Conservation (phyloP, 2,329 filamentous ascomycete genomes). For the Ophiostoma novo-ulmi region DNA sequence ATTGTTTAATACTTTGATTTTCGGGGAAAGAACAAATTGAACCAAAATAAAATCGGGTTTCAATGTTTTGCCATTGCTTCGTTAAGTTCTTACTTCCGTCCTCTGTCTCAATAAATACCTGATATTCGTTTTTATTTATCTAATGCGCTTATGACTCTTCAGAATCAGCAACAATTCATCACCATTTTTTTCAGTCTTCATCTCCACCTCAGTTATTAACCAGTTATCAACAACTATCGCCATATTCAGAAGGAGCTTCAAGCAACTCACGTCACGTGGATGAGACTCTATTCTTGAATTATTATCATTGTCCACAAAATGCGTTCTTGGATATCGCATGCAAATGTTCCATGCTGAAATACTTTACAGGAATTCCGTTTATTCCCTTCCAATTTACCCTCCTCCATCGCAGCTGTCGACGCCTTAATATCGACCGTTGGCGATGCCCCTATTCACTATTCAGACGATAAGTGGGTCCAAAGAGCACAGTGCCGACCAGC, state of each 20-base stretch:
- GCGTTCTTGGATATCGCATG: too few species aligned
- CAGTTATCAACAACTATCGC: not conserved
- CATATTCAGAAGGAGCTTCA: not conserved
- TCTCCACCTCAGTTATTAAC: not conserved
- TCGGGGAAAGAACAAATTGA: too few species aligned
- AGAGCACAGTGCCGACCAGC: not conserved
- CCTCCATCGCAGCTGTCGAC: not conserved
- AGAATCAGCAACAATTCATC: too few species aligned
- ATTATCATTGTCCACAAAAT: too few species aligned
- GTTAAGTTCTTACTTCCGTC: not conserved
- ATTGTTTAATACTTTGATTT: too few species aligned
- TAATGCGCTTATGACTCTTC: not conserved
- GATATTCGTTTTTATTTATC: not conserved
- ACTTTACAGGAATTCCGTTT: not conserved
- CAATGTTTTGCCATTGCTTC: not conserved
- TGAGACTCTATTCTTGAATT: not conserved
- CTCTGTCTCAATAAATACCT: not conserved
- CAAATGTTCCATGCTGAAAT: too few species aligned
- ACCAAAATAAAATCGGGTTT: not conserved
- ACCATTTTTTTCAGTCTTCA: not conserved
- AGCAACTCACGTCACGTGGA: not conserved
- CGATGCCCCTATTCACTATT: constrained; percentile 3
- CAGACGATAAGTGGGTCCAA: not conserved
- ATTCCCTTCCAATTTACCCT: not conserved
- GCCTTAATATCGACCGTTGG: not conserved